These are phyloP conservation scores for Xylaria sp. DNA, from an alignment of 2,329 filamentous ascomycete genomes.

Conservation along the genomic window DNA sequence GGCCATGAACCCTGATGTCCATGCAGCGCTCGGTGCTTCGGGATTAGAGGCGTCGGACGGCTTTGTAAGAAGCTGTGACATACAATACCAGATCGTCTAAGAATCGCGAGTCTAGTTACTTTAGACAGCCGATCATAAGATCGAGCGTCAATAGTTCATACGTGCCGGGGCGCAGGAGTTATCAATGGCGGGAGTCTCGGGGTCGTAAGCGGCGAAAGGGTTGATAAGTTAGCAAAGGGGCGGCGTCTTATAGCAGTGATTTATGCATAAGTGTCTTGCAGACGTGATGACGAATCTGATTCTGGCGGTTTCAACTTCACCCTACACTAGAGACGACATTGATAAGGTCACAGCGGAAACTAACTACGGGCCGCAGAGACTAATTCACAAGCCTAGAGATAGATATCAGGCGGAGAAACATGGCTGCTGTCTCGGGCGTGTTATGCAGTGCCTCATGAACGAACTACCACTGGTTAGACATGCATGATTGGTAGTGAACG, in stretches of 20 bases:
- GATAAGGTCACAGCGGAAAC: background rate
- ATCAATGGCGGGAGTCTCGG: background rate
- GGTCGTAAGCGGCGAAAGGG: slow-evolving; percentile 6
- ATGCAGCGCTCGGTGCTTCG: slow-evolving; percentile 1
- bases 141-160: background rate
- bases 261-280: slow-evolving; percentile 23
- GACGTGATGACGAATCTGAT: background rate
- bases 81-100: background rate
- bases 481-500: background rate
- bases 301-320: slow-evolving; percentile 3
- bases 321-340: background rate
- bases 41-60: background rate
- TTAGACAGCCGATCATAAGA: background rate
- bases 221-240: slow-evolving; percentile 7
- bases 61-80: background rate
- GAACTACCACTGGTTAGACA: background rate
- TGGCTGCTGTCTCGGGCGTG: slow-evolving; percentile 14
- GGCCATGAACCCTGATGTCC: background rate
- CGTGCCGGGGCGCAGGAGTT: background rate
- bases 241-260: slow-evolving; percentile 4
- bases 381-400: background rate
- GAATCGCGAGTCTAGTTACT: background rate
- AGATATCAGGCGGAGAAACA: background rate
- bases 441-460: background rate
- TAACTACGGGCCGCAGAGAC: background rate